These are phyloP conservation scores for Intubia oerlemansii DNA, from an alignment of 2,329 filamentous ascomycete species.

Conservation along the genomic window DNA sequence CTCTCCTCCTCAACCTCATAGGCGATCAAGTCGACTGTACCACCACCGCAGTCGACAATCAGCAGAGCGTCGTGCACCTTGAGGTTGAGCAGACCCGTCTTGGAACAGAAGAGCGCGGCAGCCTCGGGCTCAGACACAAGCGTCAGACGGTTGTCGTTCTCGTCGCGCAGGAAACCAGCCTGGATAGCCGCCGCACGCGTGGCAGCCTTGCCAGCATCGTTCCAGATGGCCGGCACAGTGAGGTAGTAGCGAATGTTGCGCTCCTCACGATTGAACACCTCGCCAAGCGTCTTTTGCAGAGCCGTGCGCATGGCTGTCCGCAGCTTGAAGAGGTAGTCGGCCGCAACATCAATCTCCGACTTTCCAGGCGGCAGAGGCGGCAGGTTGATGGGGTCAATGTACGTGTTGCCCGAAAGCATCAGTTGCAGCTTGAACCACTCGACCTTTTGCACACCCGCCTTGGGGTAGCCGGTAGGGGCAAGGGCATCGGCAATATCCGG, in stretches of 20 bases:
- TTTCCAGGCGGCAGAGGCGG: conserved; percentile 93
- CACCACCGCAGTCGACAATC: conserved; percentile 95
- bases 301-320: conserved; percentile 92
- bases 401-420: conserved; percentile 96
- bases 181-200: conserved; percentile 91
- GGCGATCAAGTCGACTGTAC: conserved; percentile 95
- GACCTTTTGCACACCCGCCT: conserved; percentile 93
- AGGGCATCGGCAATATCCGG: conserved; percentile 94
- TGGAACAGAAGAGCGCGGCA: conserved; percentile 91
- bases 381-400: conserved; percentile 97
- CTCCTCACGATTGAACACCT: conserved; percentile 95
- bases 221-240: conserved; percentile 98
- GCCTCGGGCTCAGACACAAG: conserved; percentile 93
- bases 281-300: conserved; percentile 85
- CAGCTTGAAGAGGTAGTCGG: conserved; percentile 95
- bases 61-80: conserved; percentile 98
- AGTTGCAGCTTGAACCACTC: conserved; percentile 99
- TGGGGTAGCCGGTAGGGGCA: conserved; percentile 90
- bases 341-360: conserved; percentile 97
- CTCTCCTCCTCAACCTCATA: conserved; percentile 97
- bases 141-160: conserved; percentile 91
- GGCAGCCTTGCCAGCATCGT: conserved; percentile 93
- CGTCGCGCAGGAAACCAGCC: conserved; percentile 86
- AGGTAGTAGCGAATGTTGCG: conserved; percentile 95
- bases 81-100: conserved; percentile 84